Percentiles rank a stretch among this genome's conserved stretches.
phyloP scores from a whole-genome alignment of 169 alveolate species.

The Babesia caballi region DNA sequence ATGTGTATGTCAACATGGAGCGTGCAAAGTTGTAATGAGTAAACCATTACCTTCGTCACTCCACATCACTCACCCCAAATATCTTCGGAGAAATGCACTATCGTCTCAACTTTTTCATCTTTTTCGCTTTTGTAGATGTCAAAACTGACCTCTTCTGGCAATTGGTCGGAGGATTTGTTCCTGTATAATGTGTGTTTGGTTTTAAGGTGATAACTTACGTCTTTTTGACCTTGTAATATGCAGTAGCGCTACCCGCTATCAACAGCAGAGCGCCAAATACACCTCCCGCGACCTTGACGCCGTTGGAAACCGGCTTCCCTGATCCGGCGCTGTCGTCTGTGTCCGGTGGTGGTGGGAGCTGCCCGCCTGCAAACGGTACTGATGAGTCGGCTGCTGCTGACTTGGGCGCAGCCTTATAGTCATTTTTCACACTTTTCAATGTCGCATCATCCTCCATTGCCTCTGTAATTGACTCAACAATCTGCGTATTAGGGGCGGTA shows the following conservation, averaged over 20 bases:
- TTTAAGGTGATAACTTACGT: not conserved
- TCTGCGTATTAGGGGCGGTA: too few species aligned
- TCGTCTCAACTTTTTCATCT: conserved; percentile 17
- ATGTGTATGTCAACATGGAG: too few species aligned
- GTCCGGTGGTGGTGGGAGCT: too few species aligned
- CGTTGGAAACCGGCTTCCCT: not conserved
- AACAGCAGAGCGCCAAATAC: conserved; percentile 13
- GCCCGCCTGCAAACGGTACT: too few species aligned
- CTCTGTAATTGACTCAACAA: too few species aligned
- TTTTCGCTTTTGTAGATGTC: not conserved
- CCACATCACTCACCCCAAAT: conserved; percentile 8
- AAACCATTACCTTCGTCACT: not conserved
- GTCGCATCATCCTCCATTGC: too few species aligned
- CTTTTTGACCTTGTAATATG: not conserved
- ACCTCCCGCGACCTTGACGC: conserved; percentile 28
- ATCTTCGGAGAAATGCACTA: conserved; percentile 28
- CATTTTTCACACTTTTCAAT: too few species aligned
- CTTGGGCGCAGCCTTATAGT: too few species aligned
- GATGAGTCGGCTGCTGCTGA: too few species aligned
- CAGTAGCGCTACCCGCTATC: conserved; percentile 28
- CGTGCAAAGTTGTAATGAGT: not conserved
- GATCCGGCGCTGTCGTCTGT: too few species aligned
- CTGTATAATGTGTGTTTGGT: not conserved
- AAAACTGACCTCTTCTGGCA: conserved; percentile 26
- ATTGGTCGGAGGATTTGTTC: not conserved